phyloP scores from a whole-genome alignment of 1,284 basidiomycete genomes.

The Phellopilus nigrolimitatus region DNA sequence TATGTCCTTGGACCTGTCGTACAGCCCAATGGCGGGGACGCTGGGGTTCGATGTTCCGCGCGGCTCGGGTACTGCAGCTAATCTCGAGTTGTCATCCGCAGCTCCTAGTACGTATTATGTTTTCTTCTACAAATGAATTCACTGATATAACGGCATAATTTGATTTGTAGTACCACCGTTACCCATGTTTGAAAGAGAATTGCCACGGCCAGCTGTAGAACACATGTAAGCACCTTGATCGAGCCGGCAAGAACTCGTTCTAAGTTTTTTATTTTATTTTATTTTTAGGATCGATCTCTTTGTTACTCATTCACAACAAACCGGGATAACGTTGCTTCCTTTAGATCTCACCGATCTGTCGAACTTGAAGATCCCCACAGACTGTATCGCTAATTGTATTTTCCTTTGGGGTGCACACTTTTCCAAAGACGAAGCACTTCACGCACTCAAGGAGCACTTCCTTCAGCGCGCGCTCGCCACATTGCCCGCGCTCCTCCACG shows the following conservation, averaged over 20 bases:
- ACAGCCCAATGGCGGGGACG: no score
- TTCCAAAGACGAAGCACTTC: neutral
- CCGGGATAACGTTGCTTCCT: slow-evolving; percentile 5
- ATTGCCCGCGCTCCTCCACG: slow-evolving; percentile 11
- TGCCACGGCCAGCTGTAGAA: slow-evolving; percentile 1
- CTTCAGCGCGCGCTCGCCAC: slow-evolving; percentile 7
- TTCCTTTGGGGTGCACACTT: slow-evolving; percentile 19
- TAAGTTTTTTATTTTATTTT: neutral
- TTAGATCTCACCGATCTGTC: neutral
- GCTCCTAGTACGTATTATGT: no score
- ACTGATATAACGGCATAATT: no score
- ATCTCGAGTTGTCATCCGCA: no score
- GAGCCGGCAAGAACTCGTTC: neutral
- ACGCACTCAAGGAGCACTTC: slow-evolving; percentile 1
- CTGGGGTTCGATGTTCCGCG: no score
- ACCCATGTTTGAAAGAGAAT: neutral
- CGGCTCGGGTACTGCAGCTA: no score
- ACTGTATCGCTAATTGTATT: neutral
- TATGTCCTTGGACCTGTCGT: no score
- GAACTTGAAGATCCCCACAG: neutral
- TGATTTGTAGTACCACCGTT: neutral
- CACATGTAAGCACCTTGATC: slow-evolving; percentile 2
- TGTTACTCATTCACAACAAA: slow-evolving; percentile 16
- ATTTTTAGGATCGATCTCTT: slow-evolving; percentile 10
- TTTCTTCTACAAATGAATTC: neutral